Evolutionary conservation across 1,139 yeast genomes (phyloP).

Genomic region (Kodamaea arcana): DNA sequence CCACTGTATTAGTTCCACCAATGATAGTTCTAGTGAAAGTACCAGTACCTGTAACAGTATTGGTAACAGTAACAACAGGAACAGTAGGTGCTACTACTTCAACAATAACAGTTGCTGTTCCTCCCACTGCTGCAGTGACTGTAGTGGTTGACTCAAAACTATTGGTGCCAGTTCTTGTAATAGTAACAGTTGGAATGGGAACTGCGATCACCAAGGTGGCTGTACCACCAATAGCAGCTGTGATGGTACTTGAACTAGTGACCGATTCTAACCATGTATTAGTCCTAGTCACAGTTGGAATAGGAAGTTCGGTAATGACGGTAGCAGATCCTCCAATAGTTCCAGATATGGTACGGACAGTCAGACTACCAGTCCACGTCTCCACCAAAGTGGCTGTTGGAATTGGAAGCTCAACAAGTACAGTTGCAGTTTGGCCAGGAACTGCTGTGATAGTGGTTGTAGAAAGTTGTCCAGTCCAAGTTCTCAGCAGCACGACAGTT

Average conservation of each 20-base stretch:
- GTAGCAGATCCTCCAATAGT: constrained; percentile 14
- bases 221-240: constrained; percentile 1
- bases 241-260: constrained; percentile 2
- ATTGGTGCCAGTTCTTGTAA: constrained; percentile 1
- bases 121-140: constrained; percentile 1
- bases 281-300: constrained; percentile 10
- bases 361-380: constrained; percentile 5
- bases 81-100: constrained; percentile 1
- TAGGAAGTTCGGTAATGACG: constrained; percentile 14
- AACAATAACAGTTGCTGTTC: constrained; percentile 1
- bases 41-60: constrained; percentile 4
- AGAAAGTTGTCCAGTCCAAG: constrained; percentile 1
- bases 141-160: constrained; percentile 1
- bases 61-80: constrained; percentile 1
- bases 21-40: constrained; percentile 7
- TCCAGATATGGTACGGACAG: constrained; percentile 2
- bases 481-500: constrained; percentile 9
- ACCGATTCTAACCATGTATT: constrained; percentile 5
- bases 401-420: constrained; percentile 8
- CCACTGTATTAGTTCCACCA: constrained; percentile 12
- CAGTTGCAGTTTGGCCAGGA: constrained; percentile 2
- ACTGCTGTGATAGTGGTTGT: constrained; percentile 2
- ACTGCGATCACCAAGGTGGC: constrained; percentile 3
- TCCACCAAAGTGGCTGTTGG: constrained; percentile 4
- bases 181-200: constrained; percentile 2